Conservation (phyloP, 108 stramenopile species). For the Epithemia pelagica region DNA sequence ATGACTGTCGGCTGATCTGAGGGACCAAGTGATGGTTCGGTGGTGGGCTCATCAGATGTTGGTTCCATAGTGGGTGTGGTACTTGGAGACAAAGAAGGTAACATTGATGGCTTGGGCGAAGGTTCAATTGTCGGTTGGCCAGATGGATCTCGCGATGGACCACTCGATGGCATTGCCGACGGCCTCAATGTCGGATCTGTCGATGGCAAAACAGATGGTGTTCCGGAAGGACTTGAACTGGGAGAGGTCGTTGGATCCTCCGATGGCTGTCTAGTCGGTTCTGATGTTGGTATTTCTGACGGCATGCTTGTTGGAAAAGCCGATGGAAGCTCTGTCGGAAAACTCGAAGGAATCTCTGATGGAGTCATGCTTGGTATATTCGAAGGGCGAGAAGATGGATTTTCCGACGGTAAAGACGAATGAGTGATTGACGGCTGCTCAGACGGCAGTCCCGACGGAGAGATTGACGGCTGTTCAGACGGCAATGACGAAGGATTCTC, state of each 20-base stretch:
- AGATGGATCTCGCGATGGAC: slow-evolving; percentile 7
- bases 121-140: slow-evolving; percentile 5
- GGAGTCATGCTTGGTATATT: background rate
- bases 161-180: background rate
- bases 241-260: background rate
- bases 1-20: slow-evolving; percentile 14
- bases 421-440: background rate
- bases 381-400: background rate
- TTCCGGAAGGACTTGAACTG: background rate
- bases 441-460: background rate
- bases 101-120: slow-evolving; percentile 1
- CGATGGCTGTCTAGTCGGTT: background rate
- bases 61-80: slow-evolving; percentile 6
- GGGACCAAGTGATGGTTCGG: background rate
- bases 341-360: background rate
- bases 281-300: background rate
- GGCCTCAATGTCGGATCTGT: background rate
- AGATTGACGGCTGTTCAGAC: background rate
- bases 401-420: background rate
- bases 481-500: background rate
- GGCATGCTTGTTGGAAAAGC: background rate
- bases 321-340: background rate
- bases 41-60: slow-evolving; percentile 2
- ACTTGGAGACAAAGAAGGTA: slow-evolving; percentile 15
- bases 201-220: background rate